Evolutionary conservation across 371 early-diverging fungal species (phyloP).

Genomic region (Apophysomyces elegans): DNA sequence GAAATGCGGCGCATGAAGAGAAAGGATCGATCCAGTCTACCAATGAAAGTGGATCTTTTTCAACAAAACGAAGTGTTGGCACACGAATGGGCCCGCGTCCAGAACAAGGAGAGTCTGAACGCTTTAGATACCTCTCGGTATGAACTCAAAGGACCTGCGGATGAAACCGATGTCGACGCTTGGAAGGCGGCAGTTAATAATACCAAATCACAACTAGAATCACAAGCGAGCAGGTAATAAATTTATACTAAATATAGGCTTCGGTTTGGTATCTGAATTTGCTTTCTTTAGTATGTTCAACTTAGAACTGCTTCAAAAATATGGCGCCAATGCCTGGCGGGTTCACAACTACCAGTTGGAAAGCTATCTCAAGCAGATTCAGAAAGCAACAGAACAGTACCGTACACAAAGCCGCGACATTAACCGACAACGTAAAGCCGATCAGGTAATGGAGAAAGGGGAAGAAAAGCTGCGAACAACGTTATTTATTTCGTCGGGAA

Average conservation of each 20-base stretch:
- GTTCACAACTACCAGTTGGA: conserved; percentile 84
- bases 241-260: too few species aligned
- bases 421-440: conserved; percentile 72
- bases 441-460: conserved; percentile 57
- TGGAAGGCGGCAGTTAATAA: conserved; percentile 80
- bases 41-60: conserved; percentile 40
- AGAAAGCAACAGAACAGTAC: conserved; percentile 53
- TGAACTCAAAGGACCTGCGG: conserved; percentile 60
- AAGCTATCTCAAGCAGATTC: conserved; percentile 43
- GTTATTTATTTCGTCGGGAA: background rate
- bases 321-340: conserved; percentile 87
- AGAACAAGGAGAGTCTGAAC: conserved; percentile 56
- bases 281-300: conserved; percentile 60
- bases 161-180: conserved; percentile 44
- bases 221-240: conserved; percentile 69
- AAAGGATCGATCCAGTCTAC: conserved; percentile 40
- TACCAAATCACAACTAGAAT: conserved; percentile 84
- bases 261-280: background rate
- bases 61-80: conserved; percentile 51
- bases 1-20: conserved; percentile 70
- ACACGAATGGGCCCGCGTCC: conserved; percentile 68
- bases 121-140: conserved; percentile 66
- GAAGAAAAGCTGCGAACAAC: background rate
- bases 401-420: conserved; percentile 58
- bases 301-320: conserved; percentile 80